These are phyloP conservation scores for Collybia sp. DNA, from an alignment of 768 basidiomycete genomes.

Conservation along the genomic window DNA sequence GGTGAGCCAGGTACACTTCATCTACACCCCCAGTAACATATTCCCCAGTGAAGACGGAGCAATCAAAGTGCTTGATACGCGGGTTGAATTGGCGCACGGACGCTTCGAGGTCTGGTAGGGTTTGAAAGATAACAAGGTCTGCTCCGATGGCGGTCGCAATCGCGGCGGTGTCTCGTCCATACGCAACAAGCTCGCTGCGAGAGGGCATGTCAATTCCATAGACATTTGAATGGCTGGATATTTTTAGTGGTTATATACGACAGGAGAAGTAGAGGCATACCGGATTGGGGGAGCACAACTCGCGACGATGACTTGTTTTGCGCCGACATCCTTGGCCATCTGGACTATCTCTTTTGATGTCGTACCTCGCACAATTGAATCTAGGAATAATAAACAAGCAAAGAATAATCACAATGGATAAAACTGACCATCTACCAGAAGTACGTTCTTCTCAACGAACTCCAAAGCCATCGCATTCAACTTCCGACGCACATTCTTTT, in stretches of 20 bases:
- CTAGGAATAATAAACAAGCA: conserved; percentile 31
- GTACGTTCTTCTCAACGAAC: conserved; percentile 86
- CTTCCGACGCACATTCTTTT: conserved; percentile 92
- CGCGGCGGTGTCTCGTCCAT: conserved; percentile 63
- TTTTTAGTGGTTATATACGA: background rate
- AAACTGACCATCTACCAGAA: conserved; percentile 86
- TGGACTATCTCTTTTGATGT: conserved; percentile 98
- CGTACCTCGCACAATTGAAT: conserved; percentile 97
- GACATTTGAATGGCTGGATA: conserved; percentile 77
- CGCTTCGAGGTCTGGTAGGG: conserved; percentile 78
- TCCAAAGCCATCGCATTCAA: conserved; percentile 98
- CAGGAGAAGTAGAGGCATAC: conserved; percentile 27
- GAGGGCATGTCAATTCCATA: conserved; percentile 99
- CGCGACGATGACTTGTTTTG: conserved; percentile 92
- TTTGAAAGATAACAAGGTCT: conserved; percentile 95
- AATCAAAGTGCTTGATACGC: conserved; percentile 76
- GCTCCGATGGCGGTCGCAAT: conserved; percentile 86
- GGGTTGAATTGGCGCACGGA: conserved; percentile 87
- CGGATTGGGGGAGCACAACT: conserved; percentile 97
- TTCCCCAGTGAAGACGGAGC: conserved; percentile 96
- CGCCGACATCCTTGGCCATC: conserved; percentile 99
- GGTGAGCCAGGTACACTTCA: conserved; percentile 67
- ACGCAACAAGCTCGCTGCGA: conserved; percentile 86
- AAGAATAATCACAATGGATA: background rate
- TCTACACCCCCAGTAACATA: conserved; percentile 95